These are phyloP conservation scores for Plectosphaerella sp. DNA, from an alignment of 2,329 filamentous ascomycete species.

Conservation along the genomic window DNA sequence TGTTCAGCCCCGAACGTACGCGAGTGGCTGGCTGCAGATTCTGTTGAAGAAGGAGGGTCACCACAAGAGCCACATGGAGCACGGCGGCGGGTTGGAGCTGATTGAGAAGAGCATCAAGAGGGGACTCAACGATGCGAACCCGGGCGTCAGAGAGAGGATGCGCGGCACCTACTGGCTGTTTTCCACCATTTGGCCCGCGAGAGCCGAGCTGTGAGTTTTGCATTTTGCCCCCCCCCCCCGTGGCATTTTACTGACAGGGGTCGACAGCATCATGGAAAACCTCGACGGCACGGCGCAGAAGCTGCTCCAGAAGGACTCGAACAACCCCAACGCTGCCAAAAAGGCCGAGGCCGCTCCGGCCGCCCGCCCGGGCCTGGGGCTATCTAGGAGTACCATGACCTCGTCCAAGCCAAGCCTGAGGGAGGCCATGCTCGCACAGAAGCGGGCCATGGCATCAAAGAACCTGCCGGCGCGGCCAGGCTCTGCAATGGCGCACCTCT, in stretches of 20 bases:
- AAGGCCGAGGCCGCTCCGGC: slow-evolving; percentile 44
- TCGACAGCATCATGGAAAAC: slow-evolving; percentile 65
- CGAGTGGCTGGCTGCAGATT: slow-evolving; percentile 78
- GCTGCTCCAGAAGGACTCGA: slow-evolving; percentile 75
- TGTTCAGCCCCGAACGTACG: slow-evolving; percentile 75
- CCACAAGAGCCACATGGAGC: slow-evolving; percentile 80
- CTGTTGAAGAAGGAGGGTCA: slow-evolving; percentile 71
- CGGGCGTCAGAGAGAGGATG: slow-evolving; percentile 82
- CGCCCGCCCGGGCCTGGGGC: slow-evolving; percentile 51
- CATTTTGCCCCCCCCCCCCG: neutral
- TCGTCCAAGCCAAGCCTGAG: slow-evolving; percentile 64
- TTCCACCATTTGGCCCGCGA: slow-evolving; percentile 69
- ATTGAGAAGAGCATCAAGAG: slow-evolving; percentile 88
- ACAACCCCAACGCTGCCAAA: slow-evolving; percentile 67
- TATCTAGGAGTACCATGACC: slow-evolving; percentile 59
- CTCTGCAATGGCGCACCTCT: slow-evolving; percentile 60
- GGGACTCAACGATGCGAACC: slow-evolving; percentile 84
- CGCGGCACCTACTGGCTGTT: slow-evolving; percentile 85
- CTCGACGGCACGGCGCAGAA: slow-evolving; percentile 76
- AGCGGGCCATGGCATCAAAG: slow-evolving; percentile 53
- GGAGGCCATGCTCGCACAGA: slow-evolving; percentile 81
- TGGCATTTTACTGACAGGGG: slow-evolving; percentile 2
- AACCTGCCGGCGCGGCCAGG: slow-evolving; percentile 54
- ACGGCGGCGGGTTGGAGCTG: slow-evolving; percentile 74
- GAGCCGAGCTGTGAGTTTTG: slow-evolving; percentile 63